Evolutionary conservation across 1,284 basidiomycete genomes (phyloP).

Genomic region (Heterobasidion annosum): DNA sequence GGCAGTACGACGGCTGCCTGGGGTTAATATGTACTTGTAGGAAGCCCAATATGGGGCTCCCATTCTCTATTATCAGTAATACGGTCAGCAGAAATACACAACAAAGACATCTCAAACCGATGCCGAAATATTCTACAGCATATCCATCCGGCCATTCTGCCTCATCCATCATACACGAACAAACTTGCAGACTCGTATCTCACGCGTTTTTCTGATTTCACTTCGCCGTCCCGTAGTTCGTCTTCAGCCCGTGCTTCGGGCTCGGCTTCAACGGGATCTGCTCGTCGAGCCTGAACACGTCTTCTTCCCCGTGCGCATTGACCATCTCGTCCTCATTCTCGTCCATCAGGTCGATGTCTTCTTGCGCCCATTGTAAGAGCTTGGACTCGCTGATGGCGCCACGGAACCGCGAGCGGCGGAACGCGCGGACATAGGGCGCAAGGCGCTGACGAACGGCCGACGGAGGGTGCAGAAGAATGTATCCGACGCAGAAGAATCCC

Average conservation of each 20-base stretch:
- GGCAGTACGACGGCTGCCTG: slow-evolving; percentile 62
- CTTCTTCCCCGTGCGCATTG: slow-evolving; percentile 15
- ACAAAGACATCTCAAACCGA: too few relatives aligned
- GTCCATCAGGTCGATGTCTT: slow-evolving; percentile 19
- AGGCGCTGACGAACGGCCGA: slow-evolving; percentile 14
- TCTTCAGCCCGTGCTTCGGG: slow-evolving; percentile 12
- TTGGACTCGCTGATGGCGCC: slow-evolving; percentile 20
- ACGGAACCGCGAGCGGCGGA: slow-evolving; percentile 18
- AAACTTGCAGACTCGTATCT: background rate
- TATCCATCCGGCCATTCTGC: background rate
- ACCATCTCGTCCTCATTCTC: slow-evolving; percentile 25
- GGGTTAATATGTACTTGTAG: slow-evolving; percentile 34
- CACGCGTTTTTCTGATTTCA: background rate
- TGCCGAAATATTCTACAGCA: too few relatives aligned
- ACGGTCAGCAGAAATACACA: too few relatives aligned
- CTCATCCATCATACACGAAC: background rate
- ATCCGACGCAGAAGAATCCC: slow-evolving; percentile 8
- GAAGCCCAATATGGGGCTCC: background rate
- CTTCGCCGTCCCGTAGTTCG: slow-evolving; percentile 16
- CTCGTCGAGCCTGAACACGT: slow-evolving; percentile 13
- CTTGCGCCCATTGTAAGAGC: slow-evolving; percentile 25
- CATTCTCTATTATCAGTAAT: background rate
- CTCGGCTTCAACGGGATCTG: slow-evolving; percentile 26
- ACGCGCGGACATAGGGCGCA: slow-evolving; percentile 13
- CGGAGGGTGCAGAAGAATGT: slow-evolving; percentile 20